Evolutionary conservation across 495 filamentous ascomycete species (phyloP), one percentile per base, ranked within the genome.

Genomic region (Gamarada debralockiae): DNA sequence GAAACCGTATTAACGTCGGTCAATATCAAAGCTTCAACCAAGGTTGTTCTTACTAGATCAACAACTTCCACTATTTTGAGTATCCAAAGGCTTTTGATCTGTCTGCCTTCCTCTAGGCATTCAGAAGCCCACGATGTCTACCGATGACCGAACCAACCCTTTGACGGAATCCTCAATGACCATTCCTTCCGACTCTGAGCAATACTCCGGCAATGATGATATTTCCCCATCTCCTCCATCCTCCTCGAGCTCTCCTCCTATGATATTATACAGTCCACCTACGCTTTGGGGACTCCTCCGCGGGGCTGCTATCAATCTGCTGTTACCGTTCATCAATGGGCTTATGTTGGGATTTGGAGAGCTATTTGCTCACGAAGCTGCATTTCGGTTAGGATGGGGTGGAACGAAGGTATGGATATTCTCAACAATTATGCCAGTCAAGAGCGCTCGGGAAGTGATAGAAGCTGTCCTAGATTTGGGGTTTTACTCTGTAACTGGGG

Each of bases 281-380:
- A 93, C 90, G 0, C 48, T 92, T 27, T 92, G 87, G 87, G 80
- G 87, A 24, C 64, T 99, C 34, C 46, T 97, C 44, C 83, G 92
- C 29, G 90, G 93, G 7, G 90, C 90, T 6, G 90, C 90, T 3
- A 97, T 99, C 70, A 99, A 99, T 66, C 73, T 99, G 7, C 53
- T 99, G 0, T 73, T 99, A 2, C 93, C 93, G 0, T 99, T 99
- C 56, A 82, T 99, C 60, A 99, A 99, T 69, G 93, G 93, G 18
- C 77, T 99, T 70, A 99, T 99, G 93, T 72, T 99, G 49, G 93
- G 93, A 4, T 96, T 99, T 63, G 93, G 93, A 20, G 93, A 99
- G 70, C 73, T 99, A 33, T 86, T 97, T 65, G 93, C 93, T 48
- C 92, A 99, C 65, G 93, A 99, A 71, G 81, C 87, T 10, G 93